These are phyloP conservation scores for Ogataea nakhonphanomensis DNA, from an alignment of 805 yeast genomes.

Conservation along the genomic window DNA sequence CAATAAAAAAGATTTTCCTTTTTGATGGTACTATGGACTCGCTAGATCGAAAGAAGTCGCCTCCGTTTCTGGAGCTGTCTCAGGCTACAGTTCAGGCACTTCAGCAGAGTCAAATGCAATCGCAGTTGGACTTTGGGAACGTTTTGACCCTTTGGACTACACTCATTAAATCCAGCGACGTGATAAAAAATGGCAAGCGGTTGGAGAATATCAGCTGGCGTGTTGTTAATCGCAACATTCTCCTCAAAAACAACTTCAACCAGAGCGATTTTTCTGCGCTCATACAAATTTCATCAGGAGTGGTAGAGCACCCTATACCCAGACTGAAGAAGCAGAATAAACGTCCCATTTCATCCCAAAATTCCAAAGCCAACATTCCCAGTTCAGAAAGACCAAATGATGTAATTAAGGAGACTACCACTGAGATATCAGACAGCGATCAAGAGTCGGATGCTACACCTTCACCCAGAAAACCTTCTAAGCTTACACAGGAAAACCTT, in stretches of 20 bases:
- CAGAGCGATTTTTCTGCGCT: slow-evolving; percentile 29
- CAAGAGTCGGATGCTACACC: slow-evolving; percentile 18
- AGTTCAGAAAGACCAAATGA: slow-evolving; percentile 16
- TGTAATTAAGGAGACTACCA: slow-evolving; percentile 26
- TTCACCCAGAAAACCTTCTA: slow-evolving; percentile 11
- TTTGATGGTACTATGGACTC: slow-evolving; percentile 17
- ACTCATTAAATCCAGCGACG: slow-evolving; percentile 31
- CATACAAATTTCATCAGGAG: slow-evolving; percentile 25
- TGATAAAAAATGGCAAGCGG: slow-evolving; percentile 33
- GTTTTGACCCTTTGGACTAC: slow-evolving; percentile 42
- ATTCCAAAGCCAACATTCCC: slow-evolving; percentile 14
- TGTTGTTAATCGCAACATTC: slow-evolving; percentile 31
- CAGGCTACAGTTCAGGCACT: slow-evolving; percentile 25
- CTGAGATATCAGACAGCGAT: slow-evolving; percentile 27
- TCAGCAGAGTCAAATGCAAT: slow-evolving; percentile 19
- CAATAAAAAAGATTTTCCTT: neutral
- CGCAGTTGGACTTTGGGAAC: slow-evolving; percentile 36
- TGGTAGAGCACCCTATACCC: slow-evolving; percentile 6
- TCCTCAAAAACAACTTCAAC: slow-evolving; percentile 23
- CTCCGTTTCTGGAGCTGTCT: slow-evolving; percentile 33
- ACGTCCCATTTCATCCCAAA: slow-evolving; percentile 1
- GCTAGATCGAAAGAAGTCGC: slow-evolving; percentile 26
- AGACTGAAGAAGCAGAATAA: neutral
- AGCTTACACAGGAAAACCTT: slow-evolving; percentile 16
- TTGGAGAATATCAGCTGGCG: slow-evolving; percentile 37